These are phyloP conservation scores for Dissophora globulifera DNA, from an alignment of 192 early-diverging fungal genomes.

Conservation along the genomic window DNA sequence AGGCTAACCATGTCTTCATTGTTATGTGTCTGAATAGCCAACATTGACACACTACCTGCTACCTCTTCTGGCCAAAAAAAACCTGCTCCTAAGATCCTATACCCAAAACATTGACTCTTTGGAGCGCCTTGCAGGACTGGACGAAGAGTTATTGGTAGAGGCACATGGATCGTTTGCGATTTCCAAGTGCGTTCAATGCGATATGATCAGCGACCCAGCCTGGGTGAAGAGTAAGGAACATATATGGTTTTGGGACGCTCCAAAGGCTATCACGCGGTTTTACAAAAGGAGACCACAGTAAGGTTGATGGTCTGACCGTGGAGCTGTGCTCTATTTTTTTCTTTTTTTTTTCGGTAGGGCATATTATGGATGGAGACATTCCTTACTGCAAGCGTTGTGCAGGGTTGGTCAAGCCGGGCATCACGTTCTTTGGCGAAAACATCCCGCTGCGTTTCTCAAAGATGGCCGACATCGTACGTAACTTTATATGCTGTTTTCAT, in stretches of 20 bases:
- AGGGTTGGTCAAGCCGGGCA: constrained; percentile 90
- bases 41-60: constrained; percentile 92
- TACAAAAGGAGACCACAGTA: no score
- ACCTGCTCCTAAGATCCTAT: constrained; percentile 82
- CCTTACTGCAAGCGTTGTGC: constrained; percentile 79
- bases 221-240: constrained; percentile 47
- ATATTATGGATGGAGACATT: constrained; percentile 66
- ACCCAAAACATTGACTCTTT: constrained; percentile 99
- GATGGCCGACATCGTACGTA: constrained; percentile 24
- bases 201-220: constrained; percentile 47
- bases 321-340: no score
- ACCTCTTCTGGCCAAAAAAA: constrained; percentile 74
- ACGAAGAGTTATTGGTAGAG: constrained; percentile 79
- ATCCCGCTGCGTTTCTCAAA: constrained; percentile 81
- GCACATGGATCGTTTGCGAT: constrained; percentile 94
- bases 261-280: background rate
- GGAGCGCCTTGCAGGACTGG: constrained; percentile 86
- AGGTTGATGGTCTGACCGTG: no score
- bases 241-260: background rate
- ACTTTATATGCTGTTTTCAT: background rate
- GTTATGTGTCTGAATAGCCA: constrained; percentile 65
- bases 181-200: constrained; percentile 80
- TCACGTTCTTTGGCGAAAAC: constrained; percentile 95
- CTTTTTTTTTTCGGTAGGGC: no score
- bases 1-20: no score